Conservation (phyloP, 1,284 basidiomycete species). For the Leccinum pachyderme region DNA sequence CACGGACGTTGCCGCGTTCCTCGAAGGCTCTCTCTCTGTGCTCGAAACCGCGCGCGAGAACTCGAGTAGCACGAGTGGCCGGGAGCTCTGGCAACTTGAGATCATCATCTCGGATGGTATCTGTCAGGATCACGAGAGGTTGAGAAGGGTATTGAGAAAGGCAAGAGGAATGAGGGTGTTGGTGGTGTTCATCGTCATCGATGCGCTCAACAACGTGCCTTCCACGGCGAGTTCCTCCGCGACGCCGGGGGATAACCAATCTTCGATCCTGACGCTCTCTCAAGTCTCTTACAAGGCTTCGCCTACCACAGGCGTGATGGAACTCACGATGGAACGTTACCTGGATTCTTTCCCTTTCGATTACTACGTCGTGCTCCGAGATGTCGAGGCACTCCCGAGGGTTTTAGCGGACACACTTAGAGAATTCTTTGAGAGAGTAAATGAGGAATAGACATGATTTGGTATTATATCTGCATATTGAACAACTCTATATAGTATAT, state of each 20-base stretch:
- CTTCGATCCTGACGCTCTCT: slow-evolving; percentile 92
- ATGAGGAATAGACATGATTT: slow-evolving; percentile 41
- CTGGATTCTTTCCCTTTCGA: slow-evolving; percentile 98
- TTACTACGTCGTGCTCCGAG: slow-evolving; percentile 91
- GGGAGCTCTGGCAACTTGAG: slow-evolving; percentile 95
- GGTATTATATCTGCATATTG: slow-evolving; percentile 1
- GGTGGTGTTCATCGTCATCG: slow-evolving; percentile 96
- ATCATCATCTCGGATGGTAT: slow-evolving; percentile 99
- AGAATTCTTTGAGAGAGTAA: slow-evolving; percentile 86
- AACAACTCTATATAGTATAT: background rate
- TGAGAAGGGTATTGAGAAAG: slow-evolving; percentile 79
- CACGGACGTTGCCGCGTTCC: slow-evolving; percentile 85
- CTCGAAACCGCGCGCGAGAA: slow-evolving; percentile 76
- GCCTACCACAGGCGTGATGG: slow-evolving; percentile 77
- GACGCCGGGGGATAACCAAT: slow-evolving; percentile 35
- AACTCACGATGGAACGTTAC: slow-evolving; percentile 88
- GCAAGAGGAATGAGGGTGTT: slow-evolving; percentile 92
- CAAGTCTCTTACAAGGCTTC: slow-evolving; percentile 78
- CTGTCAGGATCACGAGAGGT: slow-evolving; percentile 90
- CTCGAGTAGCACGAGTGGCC: slow-evolving; percentile 43
- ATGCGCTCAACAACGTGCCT: slow-evolving; percentile 66
- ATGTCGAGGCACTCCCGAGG: slow-evolving; percentile 90
- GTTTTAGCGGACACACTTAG: slow-evolving; percentile 90
- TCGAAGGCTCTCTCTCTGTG: slow-evolving; percentile 81
- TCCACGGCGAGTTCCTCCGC: slow-evolving; percentile 22